A percentile compares a stretch with the other conserved stretches of the same genome.
phyloP scores from a whole-genome alignment of 768 basidiomycete genomes.

The Boletus vermiculosoides region DNA sequence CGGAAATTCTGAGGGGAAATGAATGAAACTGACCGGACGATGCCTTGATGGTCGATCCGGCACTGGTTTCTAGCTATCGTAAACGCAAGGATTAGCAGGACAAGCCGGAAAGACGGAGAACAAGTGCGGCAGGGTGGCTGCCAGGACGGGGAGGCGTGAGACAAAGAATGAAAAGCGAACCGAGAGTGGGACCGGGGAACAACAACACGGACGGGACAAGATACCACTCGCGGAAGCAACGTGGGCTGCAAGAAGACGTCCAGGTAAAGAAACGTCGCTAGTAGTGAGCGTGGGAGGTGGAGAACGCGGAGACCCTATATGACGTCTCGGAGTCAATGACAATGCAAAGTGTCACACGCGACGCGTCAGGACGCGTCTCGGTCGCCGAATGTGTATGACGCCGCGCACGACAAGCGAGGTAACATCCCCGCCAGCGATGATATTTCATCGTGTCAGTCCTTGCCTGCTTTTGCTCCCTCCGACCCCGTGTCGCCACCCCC shows the following conservation, averaged over 20 bases:
- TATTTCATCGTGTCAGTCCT: background rate
- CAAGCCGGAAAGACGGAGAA: background rate
- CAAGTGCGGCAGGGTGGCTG: background rate
- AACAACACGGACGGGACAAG: conserved; percentile 4
- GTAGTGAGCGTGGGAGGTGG: conserved; percentile 20
- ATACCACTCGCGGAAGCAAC: conserved; percentile 21
- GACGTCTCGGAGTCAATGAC: conserved; percentile 20
- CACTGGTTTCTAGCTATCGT: conserved; percentile 1
- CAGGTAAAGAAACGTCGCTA: background rate
- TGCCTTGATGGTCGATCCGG: conserved; percentile 24
- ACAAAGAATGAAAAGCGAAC: background rate
- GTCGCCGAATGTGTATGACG: conserved; percentile 9
- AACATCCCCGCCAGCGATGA: background rate
- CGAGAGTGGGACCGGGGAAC: background rate
- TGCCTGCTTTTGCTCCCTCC: background rate
- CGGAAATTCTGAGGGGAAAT: conserved; percentile 21
- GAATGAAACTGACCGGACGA: conserved; percentile 25
- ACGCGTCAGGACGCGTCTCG: conserved; percentile 1
- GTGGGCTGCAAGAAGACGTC: conserved; percentile 13
- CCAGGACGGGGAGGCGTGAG: background rate
- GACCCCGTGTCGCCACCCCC: background rate
- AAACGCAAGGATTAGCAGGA: background rate
- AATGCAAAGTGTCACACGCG: conserved; percentile 12
- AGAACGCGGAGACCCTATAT: conserved; percentile 9
- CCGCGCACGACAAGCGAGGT: background rate